Evolutionary conservation across 257 asterid species (phyloP), one percentile per base, ranked within the genome.

Genomic region (Forsythia viridissima): DNA sequence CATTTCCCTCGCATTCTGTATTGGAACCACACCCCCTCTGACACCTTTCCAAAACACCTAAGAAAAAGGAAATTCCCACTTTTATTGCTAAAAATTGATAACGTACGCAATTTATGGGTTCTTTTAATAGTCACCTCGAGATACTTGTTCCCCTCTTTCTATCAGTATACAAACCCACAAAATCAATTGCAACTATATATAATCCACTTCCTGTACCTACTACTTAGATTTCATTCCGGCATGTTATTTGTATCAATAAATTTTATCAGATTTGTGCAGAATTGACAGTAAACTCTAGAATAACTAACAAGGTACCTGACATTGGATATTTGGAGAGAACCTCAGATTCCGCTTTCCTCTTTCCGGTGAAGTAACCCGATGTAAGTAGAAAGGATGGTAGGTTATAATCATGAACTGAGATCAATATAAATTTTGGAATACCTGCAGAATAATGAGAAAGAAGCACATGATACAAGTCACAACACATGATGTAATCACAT

Each of bases 311-410:
- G 48, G 78, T 83, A 96, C 99, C 99, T 81, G 97, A 88, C 76
- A 40, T 79, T 24, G 98, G 97, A 88, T 82, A 96, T 86, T 93
- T 96, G 71, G 96, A 89, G 39, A 91, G 91, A 89, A 96, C 94
- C 89, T 93, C 97, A 20, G 97, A 91, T 87, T 93, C 99, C 70
- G 99, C 99, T 88, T 91, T 96, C 85, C 98, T 92, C 86, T 96
- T 96, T 66, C 99, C 99, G 0, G 88, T 88, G 89, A 93, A 93
- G 90, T 96, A 96, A 41, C 96, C 94, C 11, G 90, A 82, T 70
- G 90, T 71, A 57, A 93, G 93, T 79, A 93, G 82, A 87, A 96
- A 96, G 7, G 96, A 82, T 8, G 99, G 99, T 76, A 96, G 85
- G 80, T 96, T 96, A 84, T 96, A 96, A 84, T 96, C 97, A 86